Base-by-base conservation (phyloP, 495 filamentous ascomycete genomes). In the Tetracladium setigerum region DNA sequence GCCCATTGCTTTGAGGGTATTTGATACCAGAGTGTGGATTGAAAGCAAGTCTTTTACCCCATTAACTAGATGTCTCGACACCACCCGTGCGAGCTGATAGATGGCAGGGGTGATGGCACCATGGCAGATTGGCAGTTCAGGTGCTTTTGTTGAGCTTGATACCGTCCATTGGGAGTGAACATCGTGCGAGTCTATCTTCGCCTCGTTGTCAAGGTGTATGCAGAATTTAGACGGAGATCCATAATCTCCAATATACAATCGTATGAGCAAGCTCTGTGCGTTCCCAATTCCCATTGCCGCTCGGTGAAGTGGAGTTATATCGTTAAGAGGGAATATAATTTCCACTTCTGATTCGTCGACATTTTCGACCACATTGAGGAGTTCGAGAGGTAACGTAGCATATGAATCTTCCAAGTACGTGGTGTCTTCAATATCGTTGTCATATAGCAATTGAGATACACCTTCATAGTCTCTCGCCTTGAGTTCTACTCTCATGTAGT, bases 191-290 rank as follows among this genome's bases (percentile, higher is more conserved):
- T 47, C 7, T 39, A 6, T n/a, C 38, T 46, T 40, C 17, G 16
- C 22, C 19, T 47, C 44, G 16, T 2, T 35, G 37, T 55, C 50
- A 4, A 63, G 46, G 44, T 63, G 61, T 1, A 56, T 36, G 31
- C 61, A 63, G 38, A 61, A 63, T 6, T 39, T 44, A 0, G 52
- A 39, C 30, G 42, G 42, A 16, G 22, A 34, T n/a, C 30, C 31
- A 36, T 33, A 30, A 6, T 31, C 42, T 8, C 31, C 42, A 6
- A 45, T 14, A 12, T 22, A 34, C 31, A 45, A 18, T 9, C 42
- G 8, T 11, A 45, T 11, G 5, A 45, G 11, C 22, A 45, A 15
- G 19, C 42, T 36, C 19, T 45, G 42, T 5, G 42, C 30, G 19
- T 17, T 36, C 3, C 30, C 30, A 34, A 45, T 16, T 19, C 42